Base-by-base conservation (phyloP, 495 filamentous ascomycete genomes). In the Tuber borchii region DNA sequence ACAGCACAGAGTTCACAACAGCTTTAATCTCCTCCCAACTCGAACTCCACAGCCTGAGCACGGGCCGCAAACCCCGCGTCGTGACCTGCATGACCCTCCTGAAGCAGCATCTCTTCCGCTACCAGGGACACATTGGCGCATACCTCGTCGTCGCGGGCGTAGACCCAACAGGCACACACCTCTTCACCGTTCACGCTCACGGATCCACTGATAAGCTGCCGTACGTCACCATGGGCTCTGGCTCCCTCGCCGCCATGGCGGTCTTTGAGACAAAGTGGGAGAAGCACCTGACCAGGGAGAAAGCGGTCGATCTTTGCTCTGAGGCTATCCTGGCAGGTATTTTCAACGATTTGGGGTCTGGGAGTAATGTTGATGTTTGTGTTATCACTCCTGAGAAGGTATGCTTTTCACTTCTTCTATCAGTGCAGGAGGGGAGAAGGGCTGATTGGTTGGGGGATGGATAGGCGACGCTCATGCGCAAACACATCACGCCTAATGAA, bases 41-140 rank as follows among this genome's bases (percentile, higher is more conserved):
- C 82, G 96, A 99, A 86, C 90, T 99, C 61, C 96, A 98, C 86
- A 89, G 95, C 37, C 90, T 98, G 75, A 97, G 93, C 69, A 97
- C 95, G 5, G 94, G 95, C 83, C 95, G 96, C 80, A 93, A 95
- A 85, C 95, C 96, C 34, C 92, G 96, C 77, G 96, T 99, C 75
- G 94, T 97, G 74, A 99, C 96, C 69, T 97, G 93, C 88, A 99
- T 99, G 96, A 99, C 96, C 19, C 92, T 99, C 87, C 91, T 99
- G 71, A 99, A 99, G 88, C 96, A 99, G 85, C 95, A 98, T 85
- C 91, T 99, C 76, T 99, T 98, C 91, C 90, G 92, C 77, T 92
- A 99, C 87, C 94, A 99, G 84, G 96, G 96, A 73, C 90, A 99
- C 87, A 97, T 99, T 78, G 96, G 96, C 76, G 96, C 96, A 65